Percentiles rank a stretch among this genome's conserved stretches.
Evolutionary conservation across 1,284 basidiomycete species (phyloP).

Genomic region (Hemileia vastatrix): DNA sequence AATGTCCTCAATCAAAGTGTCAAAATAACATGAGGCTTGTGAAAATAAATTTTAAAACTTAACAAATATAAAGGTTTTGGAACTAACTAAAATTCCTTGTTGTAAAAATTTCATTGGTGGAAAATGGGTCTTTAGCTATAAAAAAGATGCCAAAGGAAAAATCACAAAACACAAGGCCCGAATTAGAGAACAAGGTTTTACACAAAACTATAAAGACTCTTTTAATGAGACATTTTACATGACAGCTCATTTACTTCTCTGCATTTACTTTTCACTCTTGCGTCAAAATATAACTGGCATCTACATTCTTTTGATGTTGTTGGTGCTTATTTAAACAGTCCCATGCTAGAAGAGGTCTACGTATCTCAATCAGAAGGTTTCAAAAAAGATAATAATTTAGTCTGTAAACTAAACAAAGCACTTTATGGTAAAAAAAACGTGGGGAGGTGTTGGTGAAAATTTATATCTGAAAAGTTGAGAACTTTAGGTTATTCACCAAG

Average conservation of each 20-base stretch:
- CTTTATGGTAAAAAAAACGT: background rate
- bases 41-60: too few relatives aligned
- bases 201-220: background rate
- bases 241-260: background rate
- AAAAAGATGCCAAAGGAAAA: background rate
- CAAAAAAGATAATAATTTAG: too few relatives aligned
- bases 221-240: background rate
- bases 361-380: background rate
- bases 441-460: background rate
- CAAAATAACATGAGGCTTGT: too few relatives aligned
- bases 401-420: background rate
- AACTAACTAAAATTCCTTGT: too few relatives aligned
- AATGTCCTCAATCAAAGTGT: too few relatives aligned
- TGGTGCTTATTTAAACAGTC: background rate
- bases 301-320: background rate
- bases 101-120: too few relatives aligned
- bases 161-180: background rate
- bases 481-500: too few relatives aligned
- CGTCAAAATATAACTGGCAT: background rate
- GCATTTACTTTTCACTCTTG: background rate
- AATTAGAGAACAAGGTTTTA: background rate
- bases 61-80: too few relatives aligned
- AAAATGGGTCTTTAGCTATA: too few relatives aligned
- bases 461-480: too few relatives aligned
- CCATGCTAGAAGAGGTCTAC: background rate